These are phyloP conservation scores for Boletus rufocinnamomeus DNA, from an alignment of 768 basidiomycete species.

Conservation along the genomic window DNA sequence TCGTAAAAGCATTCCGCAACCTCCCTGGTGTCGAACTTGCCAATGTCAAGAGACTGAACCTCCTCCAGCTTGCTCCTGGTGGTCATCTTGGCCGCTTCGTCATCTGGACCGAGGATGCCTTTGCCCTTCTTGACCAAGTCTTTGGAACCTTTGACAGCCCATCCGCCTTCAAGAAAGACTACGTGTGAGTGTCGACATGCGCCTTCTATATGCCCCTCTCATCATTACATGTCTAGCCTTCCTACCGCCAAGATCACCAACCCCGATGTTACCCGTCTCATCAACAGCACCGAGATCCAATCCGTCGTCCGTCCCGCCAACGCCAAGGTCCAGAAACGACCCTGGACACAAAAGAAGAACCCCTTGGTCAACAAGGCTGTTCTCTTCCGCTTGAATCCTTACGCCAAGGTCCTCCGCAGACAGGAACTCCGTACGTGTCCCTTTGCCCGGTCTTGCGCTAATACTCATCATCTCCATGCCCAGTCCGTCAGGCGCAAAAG, in stretches of 20 bases:
- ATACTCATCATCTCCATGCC: conserved; percentile 11
- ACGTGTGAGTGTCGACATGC: conserved; percentile 53
- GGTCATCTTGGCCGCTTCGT: conserved; percentile 98
- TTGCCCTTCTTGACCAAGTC: conserved; percentile 88
- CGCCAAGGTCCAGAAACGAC: conserved; percentile 83
- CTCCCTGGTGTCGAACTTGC: conserved; percentile 97
- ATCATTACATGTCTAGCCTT: conserved; percentile 50
- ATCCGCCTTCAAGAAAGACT: conserved; percentile 87
- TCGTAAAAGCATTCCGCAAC: conserved; percentile 99
- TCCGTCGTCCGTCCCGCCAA: conserved; percentile 92
- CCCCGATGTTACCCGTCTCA: conserved; percentile 95
- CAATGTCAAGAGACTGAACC: conserved; percentile 91
- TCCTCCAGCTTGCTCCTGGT: conserved; percentile 99
- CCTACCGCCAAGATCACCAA: conserved; percentile 96
- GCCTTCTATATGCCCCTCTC: neutral
- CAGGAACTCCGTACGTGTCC: conserved; percentile 80
- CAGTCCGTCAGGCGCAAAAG: conserved; percentile 75
- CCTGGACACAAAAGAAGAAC: conserved; percentile 99
- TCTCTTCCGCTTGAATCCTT: conserved; percentile 97
- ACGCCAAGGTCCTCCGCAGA: conserved; percentile 91
- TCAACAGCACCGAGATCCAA: conserved; percentile 99
- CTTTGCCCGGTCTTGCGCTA: neutral
- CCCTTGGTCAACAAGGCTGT: conserved; percentile 91
- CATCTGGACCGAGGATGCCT: conserved; percentile 98
- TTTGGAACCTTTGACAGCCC: conserved; percentile 94